Evolutionary conservation across 148 eudicot genomes (phyloP).

Genomic region (Chenopodium suecicum): DNA sequence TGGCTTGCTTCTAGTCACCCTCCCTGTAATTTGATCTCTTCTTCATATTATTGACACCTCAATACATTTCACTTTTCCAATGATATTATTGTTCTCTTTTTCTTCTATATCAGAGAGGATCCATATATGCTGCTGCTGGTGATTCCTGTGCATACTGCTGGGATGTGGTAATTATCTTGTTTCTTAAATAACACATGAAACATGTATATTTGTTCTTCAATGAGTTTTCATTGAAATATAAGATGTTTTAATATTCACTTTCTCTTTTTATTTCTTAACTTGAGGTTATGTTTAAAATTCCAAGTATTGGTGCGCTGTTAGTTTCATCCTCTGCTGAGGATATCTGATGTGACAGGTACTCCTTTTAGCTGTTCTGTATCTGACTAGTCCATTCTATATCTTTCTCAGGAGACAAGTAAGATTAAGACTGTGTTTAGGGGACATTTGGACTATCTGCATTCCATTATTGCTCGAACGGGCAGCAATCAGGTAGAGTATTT

Average conservation of each 20-base stretch:
- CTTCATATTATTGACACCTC: neutral
- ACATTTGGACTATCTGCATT: conserved; percentile 83
- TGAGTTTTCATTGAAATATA: neutral
- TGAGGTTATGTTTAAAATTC: neutral
- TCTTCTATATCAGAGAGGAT: conserved; percentile 51
- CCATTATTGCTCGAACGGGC: conserved; percentile 61
- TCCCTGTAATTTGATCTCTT: neutral
- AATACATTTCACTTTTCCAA: neutral
- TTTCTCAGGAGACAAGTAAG: conserved; percentile 64
- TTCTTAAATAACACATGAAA: neutral
- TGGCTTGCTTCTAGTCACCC: neutral
- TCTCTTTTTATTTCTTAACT: neutral
- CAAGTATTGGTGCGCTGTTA: neutral
- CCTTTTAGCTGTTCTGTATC: neutral
- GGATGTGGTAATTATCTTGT: conserved; percentile 76
- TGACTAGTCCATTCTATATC: conserved; percentile 1
- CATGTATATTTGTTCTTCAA: neutral
- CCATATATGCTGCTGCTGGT: conserved; percentile 83
- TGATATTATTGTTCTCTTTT: conserved; percentile 4
- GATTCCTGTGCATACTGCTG: conserved; percentile 97
- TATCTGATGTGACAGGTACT: neutral
- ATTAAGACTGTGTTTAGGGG: conserved; percentile 82
- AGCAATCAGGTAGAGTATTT: conserved; percentile 64
- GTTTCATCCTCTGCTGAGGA: neutral
- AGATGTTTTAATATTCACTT: neutral